Conservation (phyloP, 495 filamentous ascomycete species). For the Rostrohypoxylon terebratum region DNA sequence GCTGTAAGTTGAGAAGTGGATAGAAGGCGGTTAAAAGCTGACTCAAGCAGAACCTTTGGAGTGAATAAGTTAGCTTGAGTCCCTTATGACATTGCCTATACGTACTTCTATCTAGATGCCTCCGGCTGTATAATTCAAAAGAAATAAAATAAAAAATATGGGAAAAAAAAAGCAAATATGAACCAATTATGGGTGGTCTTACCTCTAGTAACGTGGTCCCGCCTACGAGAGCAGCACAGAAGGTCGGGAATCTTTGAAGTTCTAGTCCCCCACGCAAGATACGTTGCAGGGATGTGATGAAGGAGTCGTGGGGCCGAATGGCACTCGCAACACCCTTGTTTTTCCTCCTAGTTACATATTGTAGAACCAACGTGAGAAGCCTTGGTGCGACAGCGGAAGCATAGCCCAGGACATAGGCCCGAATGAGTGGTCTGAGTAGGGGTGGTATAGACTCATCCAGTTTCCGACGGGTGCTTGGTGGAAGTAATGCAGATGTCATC, state of each 20-base stretch:
- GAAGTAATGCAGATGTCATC: slow-evolving; percentile 41
- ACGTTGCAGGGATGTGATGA: slow-evolving; percentile 54
- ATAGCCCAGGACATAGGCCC: slow-evolving; percentile 82
- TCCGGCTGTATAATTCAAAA: too few species aligned
- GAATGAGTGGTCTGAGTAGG: slow-evolving; percentile 69
- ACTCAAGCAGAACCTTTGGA: slow-evolving; percentile 38
- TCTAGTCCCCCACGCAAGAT: slow-evolving; percentile 62
- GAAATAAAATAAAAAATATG: not conserved
- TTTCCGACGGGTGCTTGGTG: slow-evolving; percentile 39
- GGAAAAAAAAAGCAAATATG: not conserved
- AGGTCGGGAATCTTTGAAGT: slow-evolving; percentile 78
- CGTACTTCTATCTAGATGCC: not conserved
- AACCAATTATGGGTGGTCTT: slow-evolving; percentile 44
- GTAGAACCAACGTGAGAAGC: slow-evolving; percentile 67
- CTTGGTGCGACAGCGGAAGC: slow-evolving; percentile 75
- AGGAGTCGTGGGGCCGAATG: slow-evolving; percentile 50
- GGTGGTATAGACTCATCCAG: slow-evolving; percentile 57
- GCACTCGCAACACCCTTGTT: slow-evolving; percentile 57
- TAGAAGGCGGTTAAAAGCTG: slow-evolving; percentile 28
- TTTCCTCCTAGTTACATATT: slow-evolving; percentile 58
- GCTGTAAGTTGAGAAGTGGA: slow-evolving; percentile 28
- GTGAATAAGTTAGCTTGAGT: slow-evolving; percentile 29
- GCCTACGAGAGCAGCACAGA: slow-evolving; percentile 81
- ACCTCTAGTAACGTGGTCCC: slow-evolving; percentile 80
- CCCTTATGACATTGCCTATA: not conserved